Evolutionary conservation across 2,329 filamentous ascomycete species (phyloP).

Genomic region (Didymella segeticola): DNA sequence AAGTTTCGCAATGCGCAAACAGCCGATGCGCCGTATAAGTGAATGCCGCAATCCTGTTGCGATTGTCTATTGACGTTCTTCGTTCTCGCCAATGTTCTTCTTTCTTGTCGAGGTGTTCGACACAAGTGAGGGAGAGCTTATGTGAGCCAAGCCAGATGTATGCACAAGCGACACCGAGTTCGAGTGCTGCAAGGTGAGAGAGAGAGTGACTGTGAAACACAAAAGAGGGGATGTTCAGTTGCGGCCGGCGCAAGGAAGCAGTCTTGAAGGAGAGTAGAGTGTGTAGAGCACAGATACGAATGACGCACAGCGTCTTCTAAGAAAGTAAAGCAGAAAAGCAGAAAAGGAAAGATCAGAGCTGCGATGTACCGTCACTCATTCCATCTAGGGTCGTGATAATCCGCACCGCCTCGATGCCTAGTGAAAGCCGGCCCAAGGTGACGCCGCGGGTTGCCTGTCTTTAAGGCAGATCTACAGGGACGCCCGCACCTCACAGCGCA

Average conservation of each 20-base stretch:
- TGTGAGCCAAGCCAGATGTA: conserved; percentile 26
- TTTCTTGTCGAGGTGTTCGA: not conserved
- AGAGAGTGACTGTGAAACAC: conserved; percentile 31
- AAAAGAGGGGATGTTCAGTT: conserved; percentile 23
- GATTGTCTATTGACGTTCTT: conserved; percentile 27
- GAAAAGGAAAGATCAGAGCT: conserved; percentile 7
- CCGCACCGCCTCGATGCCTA: conserved; percentile 5
- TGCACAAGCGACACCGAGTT: conserved; percentile 20
- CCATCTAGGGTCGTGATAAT: conserved; percentile 12
- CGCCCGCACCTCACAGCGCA: no score
- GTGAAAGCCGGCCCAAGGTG: conserved; percentile 3
- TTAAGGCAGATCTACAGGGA: conserved; percentile 35
- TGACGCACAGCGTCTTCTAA: conserved; percentile 19
- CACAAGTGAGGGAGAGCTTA: conserved; percentile 13
- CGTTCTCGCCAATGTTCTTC: not conserved
- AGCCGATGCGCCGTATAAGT: conserved; percentile 16
- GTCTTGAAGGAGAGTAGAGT: conserved; percentile 19
- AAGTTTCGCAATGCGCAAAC: conserved; percentile 27
- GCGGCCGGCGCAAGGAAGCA: conserved; percentile 35
- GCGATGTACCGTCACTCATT: conserved; percentile 10
- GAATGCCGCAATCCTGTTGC: conserved; percentile 20
- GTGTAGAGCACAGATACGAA: conserved; percentile 18
- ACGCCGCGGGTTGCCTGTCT: conserved; percentile 21
- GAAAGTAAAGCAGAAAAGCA: conserved; percentile 4
- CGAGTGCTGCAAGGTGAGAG: conserved; percentile 36